These are phyloP conservation scores for Phaffomyces thermotolerans DNA, from an alignment of 805 yeast genomes.

Conservation along the genomic window DNA sequence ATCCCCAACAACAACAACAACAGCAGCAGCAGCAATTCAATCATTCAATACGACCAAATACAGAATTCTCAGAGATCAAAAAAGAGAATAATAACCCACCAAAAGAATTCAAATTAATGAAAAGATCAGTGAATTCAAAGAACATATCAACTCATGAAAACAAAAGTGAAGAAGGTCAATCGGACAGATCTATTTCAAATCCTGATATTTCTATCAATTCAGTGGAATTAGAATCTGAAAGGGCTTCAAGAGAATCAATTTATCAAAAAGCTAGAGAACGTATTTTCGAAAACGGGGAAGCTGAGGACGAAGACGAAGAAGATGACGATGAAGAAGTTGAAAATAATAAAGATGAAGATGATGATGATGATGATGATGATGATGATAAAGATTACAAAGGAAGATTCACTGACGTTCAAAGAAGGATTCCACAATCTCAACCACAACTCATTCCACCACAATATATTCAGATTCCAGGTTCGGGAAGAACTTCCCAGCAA, in stretches of 20 bases:
- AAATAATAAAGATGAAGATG: constrained; percentile 4
- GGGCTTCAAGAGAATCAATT: constrained; percentile 35
- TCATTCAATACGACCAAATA: neutral
- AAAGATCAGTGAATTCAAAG: constrained; percentile 10
- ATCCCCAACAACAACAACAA: neutral
- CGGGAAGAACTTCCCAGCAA: neutral
- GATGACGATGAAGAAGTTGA: constrained; percentile 16
- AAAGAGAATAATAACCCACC: constrained; percentile 4
- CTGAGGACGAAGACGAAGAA: constrained; percentile 25
- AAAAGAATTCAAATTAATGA: constrained; percentile 21
- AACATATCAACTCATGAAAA: neutral
- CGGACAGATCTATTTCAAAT: neutral
- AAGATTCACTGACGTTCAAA: neutral
- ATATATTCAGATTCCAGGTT: neutral
- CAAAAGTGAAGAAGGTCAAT: neutral
- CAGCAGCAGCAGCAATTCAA: too few species aligned
- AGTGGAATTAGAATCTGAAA: constrained; percentile 25
- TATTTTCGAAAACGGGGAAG: constrained; percentile 26
- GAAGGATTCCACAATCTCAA: constrained; percentile 1
- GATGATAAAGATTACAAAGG: neutral
- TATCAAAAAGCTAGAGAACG: constrained; percentile 35
- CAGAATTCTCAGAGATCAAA: neutral
- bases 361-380: neutral
- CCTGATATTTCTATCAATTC: neutral
- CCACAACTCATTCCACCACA: neutral